These are phyloP conservation scores for Phytophthora litchii DNA, from an alignment of 352 stramenopile genomes.

Conservation along the genomic window DNA sequence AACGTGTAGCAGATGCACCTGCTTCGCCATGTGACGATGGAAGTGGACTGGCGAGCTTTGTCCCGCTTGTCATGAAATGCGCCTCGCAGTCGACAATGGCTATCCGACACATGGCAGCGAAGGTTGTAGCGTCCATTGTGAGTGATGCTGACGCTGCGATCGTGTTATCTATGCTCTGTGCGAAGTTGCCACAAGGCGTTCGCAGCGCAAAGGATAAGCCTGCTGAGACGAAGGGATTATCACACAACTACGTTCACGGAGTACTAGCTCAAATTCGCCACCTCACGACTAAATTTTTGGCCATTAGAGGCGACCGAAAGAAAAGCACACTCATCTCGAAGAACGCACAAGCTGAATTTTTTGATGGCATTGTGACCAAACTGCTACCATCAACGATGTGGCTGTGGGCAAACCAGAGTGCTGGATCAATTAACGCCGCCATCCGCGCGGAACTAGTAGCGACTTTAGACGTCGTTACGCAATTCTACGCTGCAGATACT, in stretches of 20 bases:
- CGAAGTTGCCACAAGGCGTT: constrained; percentile 50
- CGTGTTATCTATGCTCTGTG: constrained; percentile 44
- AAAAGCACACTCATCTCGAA: constrained; percentile 15
- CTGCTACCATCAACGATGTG: constrained; percentile 55
- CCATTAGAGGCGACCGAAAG: constrained; percentile 2
- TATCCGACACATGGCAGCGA: constrained; percentile 80
- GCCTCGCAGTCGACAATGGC: constrained; percentile 73
- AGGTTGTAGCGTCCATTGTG: constrained; percentile 77
- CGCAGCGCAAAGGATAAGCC: background rate
- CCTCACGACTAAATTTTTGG: constrained; percentile 50
- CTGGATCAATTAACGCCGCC: constrained; percentile 35
- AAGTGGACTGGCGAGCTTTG: constrained; percentile 45
- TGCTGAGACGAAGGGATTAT: constrained; percentile 17
- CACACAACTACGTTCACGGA: constrained; percentile 73
- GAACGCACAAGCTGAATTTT: constrained; percentile 23
- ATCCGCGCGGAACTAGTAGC: constrained; percentile 60
- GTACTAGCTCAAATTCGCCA: constrained; percentile 65
- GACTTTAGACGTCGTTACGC: constrained; percentile 51
- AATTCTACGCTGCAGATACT: constrained; percentile 31
- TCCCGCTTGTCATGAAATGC: constrained; percentile 73
- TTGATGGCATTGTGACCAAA: constrained; percentile 36
- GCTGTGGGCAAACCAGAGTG: constrained; percentile 39
- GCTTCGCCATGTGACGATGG: constrained; percentile 23
- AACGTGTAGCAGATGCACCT: constrained; percentile 22
- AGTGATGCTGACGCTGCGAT: constrained; percentile 54